Evolutionary conservation across 768 basidiomycete genomes (phyloP).

Genomic region (Termitomyces sp.): DNA sequence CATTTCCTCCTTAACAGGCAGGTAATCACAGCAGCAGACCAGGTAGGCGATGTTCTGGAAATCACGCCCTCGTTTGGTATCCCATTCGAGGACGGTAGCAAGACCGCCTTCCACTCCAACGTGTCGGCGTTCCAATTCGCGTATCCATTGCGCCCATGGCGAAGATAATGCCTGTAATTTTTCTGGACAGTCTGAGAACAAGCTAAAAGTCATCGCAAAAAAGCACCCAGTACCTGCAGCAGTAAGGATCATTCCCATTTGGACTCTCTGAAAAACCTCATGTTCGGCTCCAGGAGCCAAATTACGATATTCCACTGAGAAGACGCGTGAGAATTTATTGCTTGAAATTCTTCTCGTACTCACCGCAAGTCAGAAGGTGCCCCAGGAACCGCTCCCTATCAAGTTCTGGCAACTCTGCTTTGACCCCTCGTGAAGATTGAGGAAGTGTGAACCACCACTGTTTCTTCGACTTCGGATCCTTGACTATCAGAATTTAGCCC

Average conservation of each 20-base stretch:
- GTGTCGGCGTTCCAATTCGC: constrained; percentile 51
- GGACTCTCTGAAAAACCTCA: constrained; percentile 81
- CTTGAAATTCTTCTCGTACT: constrained; percentile 15
- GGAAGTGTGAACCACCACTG: constrained; percentile 59
- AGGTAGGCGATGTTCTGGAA: constrained; percentile 74
- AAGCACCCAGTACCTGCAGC: constrained; percentile 51
- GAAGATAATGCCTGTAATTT: constrained; percentile 78
- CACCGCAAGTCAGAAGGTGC: constrained; percentile 69
- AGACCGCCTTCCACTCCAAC: constrained; percentile 60
- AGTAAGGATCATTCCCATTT: constrained; percentile 72
- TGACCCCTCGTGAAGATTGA: constrained; percentile 36
- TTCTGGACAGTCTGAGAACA: constrained; percentile 37
- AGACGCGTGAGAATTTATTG: background rate
- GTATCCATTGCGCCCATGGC: constrained; percentile 66
- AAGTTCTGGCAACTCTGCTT: constrained; percentile 48
- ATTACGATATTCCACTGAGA: constrained; percentile 62
- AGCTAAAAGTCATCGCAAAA: background rate
- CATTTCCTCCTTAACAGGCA: constrained; percentile 42
- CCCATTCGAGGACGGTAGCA: constrained; percentile 51
- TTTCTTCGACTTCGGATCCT: constrained; percentile 53
- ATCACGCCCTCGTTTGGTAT: constrained; percentile 66
- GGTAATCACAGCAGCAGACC: constrained; percentile 60
- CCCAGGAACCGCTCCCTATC: constrained; percentile 48
- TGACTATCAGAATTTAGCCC: constrained; percentile 34
- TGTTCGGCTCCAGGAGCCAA: constrained; percentile 58